Evolutionary conservation across 805 yeast genomes (phyloP), one percentile per base, ranked within the genome.

Genomic region (Novakomyces olei): DNA sequence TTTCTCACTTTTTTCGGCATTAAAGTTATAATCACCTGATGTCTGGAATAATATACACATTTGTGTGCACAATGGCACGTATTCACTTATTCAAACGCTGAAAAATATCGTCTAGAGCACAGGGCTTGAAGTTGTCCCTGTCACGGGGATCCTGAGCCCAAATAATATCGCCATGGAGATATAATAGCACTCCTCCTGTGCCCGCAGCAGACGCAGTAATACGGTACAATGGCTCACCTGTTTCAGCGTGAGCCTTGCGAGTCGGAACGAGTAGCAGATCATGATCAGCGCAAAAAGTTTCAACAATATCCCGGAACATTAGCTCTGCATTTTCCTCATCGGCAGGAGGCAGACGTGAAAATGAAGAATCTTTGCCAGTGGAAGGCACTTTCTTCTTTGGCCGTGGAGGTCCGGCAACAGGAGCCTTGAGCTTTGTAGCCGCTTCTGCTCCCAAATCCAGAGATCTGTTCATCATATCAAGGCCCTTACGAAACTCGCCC

Each of bases 161-260:
- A 16, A 80, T 41, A 2, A 77, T 71, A 41, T 79, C 83, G 29
- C 71, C 70, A 23, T 63, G 63, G 5, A 77, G 58, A 39, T 65
- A 77, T 10, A 65, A 57, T 25, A 41, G 9, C 26, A 60, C 9
- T 0, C 60, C 56, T 4, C 41, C 48, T 16, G 43, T 46, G 5
- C 62, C 61, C 4, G 29, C 34, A 0, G 50, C 39, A 30, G 51
- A 43, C 18, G 47, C 42, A 4, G 57, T 46, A 10, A 71, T 47
- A 19, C 54, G 49, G 45, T 57, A 67, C 27, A 69, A 44, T 2
- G 61, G 55, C 28, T 55, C 49, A 1, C 71, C 73, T 30, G 55
- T 42, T 1, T 43, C 38, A 4, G 50, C 44, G 33, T 53, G 60
- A 14, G 47, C 49, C 41, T 39, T 45, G 19, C 50, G 46, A 14